A percentile compares a stretch with the other conserved stretches of the same genome.
Evolutionary conservation across 1,284 basidiomycete genomes (phyloP).

Genomic region (Ganoderma meredithae): DNA sequence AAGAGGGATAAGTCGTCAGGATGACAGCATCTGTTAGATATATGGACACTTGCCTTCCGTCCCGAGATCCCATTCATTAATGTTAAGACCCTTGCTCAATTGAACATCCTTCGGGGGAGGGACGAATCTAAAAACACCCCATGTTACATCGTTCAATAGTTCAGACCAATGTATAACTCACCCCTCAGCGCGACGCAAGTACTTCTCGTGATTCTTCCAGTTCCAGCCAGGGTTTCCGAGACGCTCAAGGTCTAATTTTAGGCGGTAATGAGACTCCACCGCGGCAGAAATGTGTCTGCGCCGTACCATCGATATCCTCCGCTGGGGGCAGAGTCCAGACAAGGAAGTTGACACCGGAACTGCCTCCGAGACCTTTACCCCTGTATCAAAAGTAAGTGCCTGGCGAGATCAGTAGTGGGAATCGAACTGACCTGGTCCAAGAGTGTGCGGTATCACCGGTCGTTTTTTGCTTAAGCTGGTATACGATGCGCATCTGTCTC

Average conservation of each 20-base stretch:
- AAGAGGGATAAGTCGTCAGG: neutral
- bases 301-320: slow-evolving; percentile 34
- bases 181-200: slow-evolving; percentile 32
- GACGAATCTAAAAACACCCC: slow-evolving; percentile 29
- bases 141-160: neutral
- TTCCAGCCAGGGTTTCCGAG: slow-evolving; percentile 39
- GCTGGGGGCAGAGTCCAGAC: slow-evolving; percentile 34
- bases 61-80: slow-evolving; percentile 32
- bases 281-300: neutral
- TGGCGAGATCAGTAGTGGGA: neutral
- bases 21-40: neutral
- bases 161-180: slow-evolving; percentile 1
- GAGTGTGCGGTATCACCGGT: slow-evolving; percentile 22
- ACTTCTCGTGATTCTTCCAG: slow-evolving; percentile 36
- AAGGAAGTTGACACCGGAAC: slow-evolving; percentile 36
- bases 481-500: neutral
- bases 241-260: slow-evolving; percentile 32
- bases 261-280: neutral
- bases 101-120: slow-evolving; percentile 30
- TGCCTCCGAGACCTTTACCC: slow-evolving; percentile 37
- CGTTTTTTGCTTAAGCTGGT: slow-evolving; percentile 31
- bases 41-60: slow-evolving; percentile 26
- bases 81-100: slow-evolving; percentile 29
- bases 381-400: slow-evolving; percentile 8
- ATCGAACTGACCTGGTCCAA: slow-evolving; percentile 29